Conservation (phyloP, 1,139 yeast genomes). For the Kodamaea alishanica region DNA sequence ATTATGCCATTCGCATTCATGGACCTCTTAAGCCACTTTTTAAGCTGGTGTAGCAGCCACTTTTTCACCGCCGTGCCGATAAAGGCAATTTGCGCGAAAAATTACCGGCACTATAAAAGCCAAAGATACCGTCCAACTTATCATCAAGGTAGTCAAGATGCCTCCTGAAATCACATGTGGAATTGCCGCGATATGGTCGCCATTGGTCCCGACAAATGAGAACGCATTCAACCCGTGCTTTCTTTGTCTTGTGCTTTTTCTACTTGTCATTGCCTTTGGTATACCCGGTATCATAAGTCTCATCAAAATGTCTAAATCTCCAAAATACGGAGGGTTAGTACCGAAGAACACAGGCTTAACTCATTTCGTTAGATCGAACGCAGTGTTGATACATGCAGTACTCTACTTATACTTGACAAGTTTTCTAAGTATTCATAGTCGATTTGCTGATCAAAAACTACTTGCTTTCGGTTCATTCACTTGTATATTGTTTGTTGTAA, state of each 20-base stretch:
- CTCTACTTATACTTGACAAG: slow-evolving; percentile 18
- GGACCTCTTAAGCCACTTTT: no score
- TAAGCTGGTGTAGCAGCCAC: no score
- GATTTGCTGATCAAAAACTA: slow-evolving; percentile 22
- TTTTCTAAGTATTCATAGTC: slow-evolving; percentile 21
- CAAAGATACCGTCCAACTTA: not conserved
- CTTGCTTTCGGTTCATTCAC: slow-evolving; percentile 20
- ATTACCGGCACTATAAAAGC: not conserved
- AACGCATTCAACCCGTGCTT: slow-evolving; percentile 62
- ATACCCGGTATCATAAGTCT: slow-evolving; percentile 29
- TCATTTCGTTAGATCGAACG: slow-evolving; percentile 26
- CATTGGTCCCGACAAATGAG: slow-evolving; percentile 24
- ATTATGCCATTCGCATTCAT: no score
- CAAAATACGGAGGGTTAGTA: slow-evolving; percentile 18
- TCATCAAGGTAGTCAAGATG: not conserved
- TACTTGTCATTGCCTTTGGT: slow-evolving; percentile 15
- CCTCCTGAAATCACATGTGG: slow-evolving; percentile 5
- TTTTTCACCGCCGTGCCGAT: no score
- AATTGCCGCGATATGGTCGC: slow-evolving; percentile 6
- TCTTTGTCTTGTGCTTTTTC: slow-evolving; percentile 14
- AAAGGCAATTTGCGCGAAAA: no score
- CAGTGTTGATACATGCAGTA: slow-evolving; percentile 27
- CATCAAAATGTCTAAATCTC: slow-evolving; percentile 10
- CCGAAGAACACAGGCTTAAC: slow-evolving; percentile 30
- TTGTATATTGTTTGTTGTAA: slow-evolving; percentile 15